Percentiles rank a stretch among this genome's conserved stretches.
Conservation (phyloP, 2,329 filamentous ascomycete genomes). For the Diaporthe helianthi region DNA sequence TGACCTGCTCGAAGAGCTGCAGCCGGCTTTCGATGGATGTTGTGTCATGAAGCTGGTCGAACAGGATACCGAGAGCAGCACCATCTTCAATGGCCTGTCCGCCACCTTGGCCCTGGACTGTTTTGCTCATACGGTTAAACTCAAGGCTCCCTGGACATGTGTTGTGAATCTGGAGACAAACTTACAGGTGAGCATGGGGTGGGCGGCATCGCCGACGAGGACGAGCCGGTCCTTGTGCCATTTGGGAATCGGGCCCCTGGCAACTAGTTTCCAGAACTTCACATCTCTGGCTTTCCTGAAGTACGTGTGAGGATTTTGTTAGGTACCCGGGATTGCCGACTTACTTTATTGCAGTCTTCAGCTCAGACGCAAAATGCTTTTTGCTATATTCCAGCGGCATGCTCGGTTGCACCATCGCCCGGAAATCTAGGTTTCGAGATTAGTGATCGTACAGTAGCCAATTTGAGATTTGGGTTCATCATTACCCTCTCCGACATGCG, state of each 20-base stretch:
- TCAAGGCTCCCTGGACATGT: rapidly evolving
- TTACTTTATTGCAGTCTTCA: not conserved
- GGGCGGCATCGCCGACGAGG: conserved; percentile 16
- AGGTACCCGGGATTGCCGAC: not conserved
- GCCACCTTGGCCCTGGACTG: conserved; percentile 21
- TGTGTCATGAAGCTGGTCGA: not conserved
- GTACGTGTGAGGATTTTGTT: not conserved
- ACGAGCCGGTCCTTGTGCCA: conserved; percentile 18
- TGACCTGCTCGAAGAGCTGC: conserved; percentile 20
- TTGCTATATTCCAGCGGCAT: conserved; percentile 15
- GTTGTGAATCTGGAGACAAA: rapidly evolving
- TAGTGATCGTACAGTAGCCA: not conserved
- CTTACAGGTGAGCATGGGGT: conserved; percentile 26
- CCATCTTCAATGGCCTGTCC: conserved; percentile 24
- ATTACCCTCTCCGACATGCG: conserved; percentile 15
- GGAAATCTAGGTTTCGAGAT: not conserved
- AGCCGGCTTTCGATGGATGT: not conserved
- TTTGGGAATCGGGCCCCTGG: not conserved
- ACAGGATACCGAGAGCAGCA: conserved; percentile 4
- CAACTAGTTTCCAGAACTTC: conserved; percentile 22
- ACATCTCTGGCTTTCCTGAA: conserved; percentile 14
- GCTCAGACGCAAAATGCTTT: conserved; percentile 2
- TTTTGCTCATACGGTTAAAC: no score
- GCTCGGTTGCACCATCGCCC: conserved; percentile 9
- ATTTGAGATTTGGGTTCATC: no score